Base-by-base conservation (phyloP, 441 rosid species). In the Geranium incanum region DNA sequence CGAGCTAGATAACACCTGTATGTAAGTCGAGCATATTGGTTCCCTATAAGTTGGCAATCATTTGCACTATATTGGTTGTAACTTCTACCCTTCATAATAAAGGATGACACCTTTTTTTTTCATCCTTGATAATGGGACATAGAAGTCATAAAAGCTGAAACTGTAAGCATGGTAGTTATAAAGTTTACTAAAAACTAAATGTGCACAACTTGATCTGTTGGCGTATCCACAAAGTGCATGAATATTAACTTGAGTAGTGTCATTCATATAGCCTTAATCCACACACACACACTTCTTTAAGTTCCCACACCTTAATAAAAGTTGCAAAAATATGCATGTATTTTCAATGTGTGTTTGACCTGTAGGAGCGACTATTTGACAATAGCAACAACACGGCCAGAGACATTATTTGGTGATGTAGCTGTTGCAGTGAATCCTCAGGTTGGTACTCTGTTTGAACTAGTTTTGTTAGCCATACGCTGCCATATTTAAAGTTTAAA, bases 401-500 rank as follows among this genome's bases (percentile, higher is more conserved):
- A 94, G 86, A 94, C 99, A 74, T 78, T 94, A 76, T 94, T 94
- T 81, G 99, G 94, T 76, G 99, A 94, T 79, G 99, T 92, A 62
- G 99, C 99, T 39, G 48, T 94, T 68, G 97, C 99, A 33, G 99
- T 94, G 78, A 80, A 94, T 87, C 99, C 99, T 72, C 75, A 88
- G 93, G 99, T 93, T 28, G 38, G 5, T 52, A 60, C 70, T 76
- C 28, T 72, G 59, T 67, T 67, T 21, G 68, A 38, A 72, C 45
- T 55, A 12, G 68, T 65, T 28, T 28, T 65, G 36, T 45, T 55
- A 48, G 73, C 63, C 36, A 36, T 23, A 48, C 57, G 4, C 15
- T 65, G 16, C 43, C 68, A 65, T 65, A 28, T 65, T 65, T 65
- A 6, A 36, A n/a, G 21, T 9, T 36, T 21, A 18, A 23, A 21